phyloP scores from a whole-genome alignment of 2,329 filamentous ascomycete species.

The Cercospora nicotianae region DNA sequence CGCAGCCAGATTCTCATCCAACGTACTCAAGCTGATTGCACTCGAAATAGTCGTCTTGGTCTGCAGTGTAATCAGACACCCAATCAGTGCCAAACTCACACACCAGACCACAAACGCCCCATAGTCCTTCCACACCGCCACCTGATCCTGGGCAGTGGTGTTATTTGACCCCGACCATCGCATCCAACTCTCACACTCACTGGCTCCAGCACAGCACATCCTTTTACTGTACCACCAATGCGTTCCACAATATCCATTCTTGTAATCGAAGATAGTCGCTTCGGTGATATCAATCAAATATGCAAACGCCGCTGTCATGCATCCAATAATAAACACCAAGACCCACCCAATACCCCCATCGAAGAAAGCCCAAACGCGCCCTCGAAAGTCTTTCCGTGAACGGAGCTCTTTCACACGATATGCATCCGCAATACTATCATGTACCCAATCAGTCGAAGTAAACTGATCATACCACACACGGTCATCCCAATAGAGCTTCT shows the following conservation, averaged over 20 bases:
- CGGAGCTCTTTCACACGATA: slow-evolving; percentile 82
- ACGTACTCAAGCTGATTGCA: slow-evolving; percentile 77
- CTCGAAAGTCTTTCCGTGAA: slow-evolving; percentile 77
- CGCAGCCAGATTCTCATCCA: slow-evolving; percentile 90
- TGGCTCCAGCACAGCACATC: slow-evolving; percentile 59
- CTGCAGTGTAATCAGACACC: slow-evolving; percentile 77
- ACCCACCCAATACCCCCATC: slow-evolving; percentile 95
- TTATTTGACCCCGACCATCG: slow-evolving; percentile 62
- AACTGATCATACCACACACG: slow-evolving; percentile 99
- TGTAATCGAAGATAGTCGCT: slow-evolving; percentile 81
- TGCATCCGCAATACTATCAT: slow-evolving; percentile 93
- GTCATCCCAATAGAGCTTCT: slow-evolving; percentile 71
- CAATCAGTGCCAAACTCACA: slow-evolving; percentile 65
- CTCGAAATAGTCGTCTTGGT: slow-evolving; percentile 96
- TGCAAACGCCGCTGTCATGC: slow-evolving; percentile 78
- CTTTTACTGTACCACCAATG: slow-evolving; percentile 73
- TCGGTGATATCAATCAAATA: slow-evolving; percentile 90
- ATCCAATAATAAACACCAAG: slow-evolving; percentile 83
- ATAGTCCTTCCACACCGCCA: slow-evolving; percentile 70
- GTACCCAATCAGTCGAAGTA: slow-evolving; percentile 96
- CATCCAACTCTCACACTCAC: slow-evolving; percentile 59
- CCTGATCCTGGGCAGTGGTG: slow-evolving; percentile 49
- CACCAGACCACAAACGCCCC: slow-evolving; percentile 72
- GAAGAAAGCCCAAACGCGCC: slow-evolving; percentile 72
- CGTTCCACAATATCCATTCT: slow-evolving; percentile 77